phyloP scores from a whole-genome alignment of 2,329 filamentous ascomycete genomes.

The Colletotrichum australisinense region DNA sequence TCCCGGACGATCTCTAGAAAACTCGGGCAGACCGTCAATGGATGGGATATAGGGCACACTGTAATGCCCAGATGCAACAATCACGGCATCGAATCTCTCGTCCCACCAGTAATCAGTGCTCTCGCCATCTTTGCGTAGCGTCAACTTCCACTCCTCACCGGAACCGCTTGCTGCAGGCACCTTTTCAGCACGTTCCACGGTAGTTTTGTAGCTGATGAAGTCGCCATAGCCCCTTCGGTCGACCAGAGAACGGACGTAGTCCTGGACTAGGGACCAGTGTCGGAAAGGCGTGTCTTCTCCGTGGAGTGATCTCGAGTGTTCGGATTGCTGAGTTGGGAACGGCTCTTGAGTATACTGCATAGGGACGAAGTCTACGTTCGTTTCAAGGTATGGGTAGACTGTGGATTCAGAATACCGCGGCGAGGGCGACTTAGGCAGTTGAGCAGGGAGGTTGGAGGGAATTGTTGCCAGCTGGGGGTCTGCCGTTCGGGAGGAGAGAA shows the following conservation, averaged over 20 bases:
- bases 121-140: conserved; percentile 54
- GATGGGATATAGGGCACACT: conserved; percentile 66
- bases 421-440: conserved; percentile 53
- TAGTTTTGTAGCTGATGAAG: conserved; percentile 66
- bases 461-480: conserved; percentile 57
- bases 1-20: conserved; percentile 57
- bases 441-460: conserved; percentile 59
- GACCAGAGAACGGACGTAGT: conserved; percentile 65
- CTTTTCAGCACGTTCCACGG: conserved; percentile 69
- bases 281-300: conserved; percentile 70
- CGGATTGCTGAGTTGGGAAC: conserved; percentile 53
- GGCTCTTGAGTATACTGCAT: conserved; percentile 72
- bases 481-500: conserved; percentile 59
- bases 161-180: conserved; percentile 40
- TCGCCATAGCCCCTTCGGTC: conserved; percentile 64
- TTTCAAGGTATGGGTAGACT: conserved; percentile 72
- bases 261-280: conserved; percentile 66
- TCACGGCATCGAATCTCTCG: conserved; percentile 70
- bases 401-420: conserved; percentile 68
- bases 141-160: conserved; percentile 61
- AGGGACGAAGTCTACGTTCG: conserved; percentile 68
- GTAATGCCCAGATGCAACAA: conserved; percentile 71
- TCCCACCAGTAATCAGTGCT: conserved; percentile 69
- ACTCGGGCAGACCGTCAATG: conserved; percentile 59
- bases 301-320: conserved; percentile 51